Evolutionary conservation across 1,284 basidiomycete genomes (phyloP).

Genomic region (Gastroboletus turbinatus): DNA sequence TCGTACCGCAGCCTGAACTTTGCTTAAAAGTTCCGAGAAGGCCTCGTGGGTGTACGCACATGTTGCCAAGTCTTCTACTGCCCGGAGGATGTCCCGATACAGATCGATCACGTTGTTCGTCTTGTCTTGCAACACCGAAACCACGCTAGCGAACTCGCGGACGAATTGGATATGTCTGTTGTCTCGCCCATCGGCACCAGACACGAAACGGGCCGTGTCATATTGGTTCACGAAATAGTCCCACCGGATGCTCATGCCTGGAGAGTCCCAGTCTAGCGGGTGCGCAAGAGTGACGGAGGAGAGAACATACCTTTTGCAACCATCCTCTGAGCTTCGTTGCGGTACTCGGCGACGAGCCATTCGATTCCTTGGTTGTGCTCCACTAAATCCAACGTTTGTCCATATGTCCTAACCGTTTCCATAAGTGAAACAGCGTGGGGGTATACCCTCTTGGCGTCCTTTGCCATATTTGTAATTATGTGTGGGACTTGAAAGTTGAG

Average conservation of each 20-base stretch:
- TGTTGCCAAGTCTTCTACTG: constrained; percentile 84
- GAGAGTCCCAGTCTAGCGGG: not conserved
- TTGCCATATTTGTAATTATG: constrained; percentile 93
- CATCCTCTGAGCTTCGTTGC: constrained; percentile 90
- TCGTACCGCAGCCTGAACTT: constrained; percentile 84
- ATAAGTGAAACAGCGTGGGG: constrained; percentile 97
- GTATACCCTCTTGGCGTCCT: constrained; percentile 97
- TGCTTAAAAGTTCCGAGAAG: constrained; percentile 76
- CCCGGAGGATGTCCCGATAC: constrained; percentile 81
- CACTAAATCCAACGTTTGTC: constrained; percentile 89
- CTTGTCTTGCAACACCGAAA: constrained; percentile 92
- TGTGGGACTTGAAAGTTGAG: constrained; percentile 94
- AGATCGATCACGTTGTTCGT: constrained; percentile 91
- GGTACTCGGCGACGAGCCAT: constrained; percentile 90
- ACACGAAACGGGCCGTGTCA: constrained; percentile 74
- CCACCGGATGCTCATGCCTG: constrained; percentile 93
- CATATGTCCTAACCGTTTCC: constrained; percentile 97
- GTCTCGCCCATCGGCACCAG: constrained; percentile 75
- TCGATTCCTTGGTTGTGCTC: constrained; percentile 89
- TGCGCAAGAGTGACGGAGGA: not conserved
- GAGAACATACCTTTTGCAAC: constrained; percentile 68
- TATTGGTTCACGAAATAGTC: constrained; percentile 95
- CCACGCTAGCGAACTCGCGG: constrained; percentile 90
- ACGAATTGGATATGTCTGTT: constrained; percentile 92
- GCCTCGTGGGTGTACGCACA: constrained; percentile 85